Percentiles rank a stretch among this genome's conserved stretches.
Evolutionary conservation across 371 early-diverging fungal genomes (phyloP).

Genomic region (Entomophthora muscae): DNA sequence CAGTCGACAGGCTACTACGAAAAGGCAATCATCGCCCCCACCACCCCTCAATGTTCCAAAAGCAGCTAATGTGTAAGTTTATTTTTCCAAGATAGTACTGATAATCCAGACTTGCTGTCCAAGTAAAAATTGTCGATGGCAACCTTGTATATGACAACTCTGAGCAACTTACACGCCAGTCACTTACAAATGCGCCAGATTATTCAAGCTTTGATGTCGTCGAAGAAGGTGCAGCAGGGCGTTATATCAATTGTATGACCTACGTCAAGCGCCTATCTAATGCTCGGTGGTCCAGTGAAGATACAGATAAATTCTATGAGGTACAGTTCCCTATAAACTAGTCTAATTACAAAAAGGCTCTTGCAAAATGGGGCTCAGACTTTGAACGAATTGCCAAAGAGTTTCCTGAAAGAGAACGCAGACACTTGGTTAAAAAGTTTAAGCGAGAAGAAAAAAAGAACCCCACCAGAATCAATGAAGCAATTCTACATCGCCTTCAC

Average conservation of each 20-base stretch:
- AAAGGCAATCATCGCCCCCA: not conserved
- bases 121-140: constrained; percentile 34
- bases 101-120: constrained; percentile 6
- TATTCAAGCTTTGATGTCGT: constrained; percentile 22
- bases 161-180: constrained; percentile 20
- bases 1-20: not conserved
- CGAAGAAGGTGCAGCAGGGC: constrained; percentile 27
- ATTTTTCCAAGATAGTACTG: too few species aligned
- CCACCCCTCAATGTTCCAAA: not conserved
- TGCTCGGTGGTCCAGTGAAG: constrained; percentile 22
- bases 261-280: constrained; percentile 18
- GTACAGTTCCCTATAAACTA: constrained; percentile 29
- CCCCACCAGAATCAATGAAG: constrained; percentile 24
- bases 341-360: not conserved
- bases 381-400: constrained; percentile 21
- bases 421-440: constrained; percentile 35
- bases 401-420: constrained; percentile 27
- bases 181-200: constrained; percentile 6
- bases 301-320: constrained; percentile 33
- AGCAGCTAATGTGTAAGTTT: not conserved
- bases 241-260: constrained; percentile 25
- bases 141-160: constrained; percentile 30
- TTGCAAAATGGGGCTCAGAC: not conserved
- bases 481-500: constrained; percentile 12
- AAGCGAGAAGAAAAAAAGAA: constrained; percentile 28